Evolutionary conservation across 306 rosid species (phyloP), one percentile per base, ranked within the genome.

Genomic region (Glycine latifolia): DNA sequence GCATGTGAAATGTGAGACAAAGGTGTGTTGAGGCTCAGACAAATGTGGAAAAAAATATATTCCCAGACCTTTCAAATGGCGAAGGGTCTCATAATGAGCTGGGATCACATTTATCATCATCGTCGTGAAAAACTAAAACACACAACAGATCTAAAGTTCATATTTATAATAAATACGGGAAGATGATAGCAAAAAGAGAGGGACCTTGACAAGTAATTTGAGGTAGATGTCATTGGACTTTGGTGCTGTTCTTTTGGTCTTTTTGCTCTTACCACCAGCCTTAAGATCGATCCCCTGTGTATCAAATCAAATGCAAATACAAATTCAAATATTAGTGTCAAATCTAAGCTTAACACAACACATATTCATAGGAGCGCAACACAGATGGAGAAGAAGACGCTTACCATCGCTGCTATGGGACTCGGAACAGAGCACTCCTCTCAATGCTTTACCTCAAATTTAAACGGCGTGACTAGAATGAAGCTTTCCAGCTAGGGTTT

Each of bases 211-310:
- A 9, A 87, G 78, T 26, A 87, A 81, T 49, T 83, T 87, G 61
- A 85, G 98, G 81, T 94, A 92, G 79, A 94, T 91, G 85, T 94
- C 98, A 77, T 91, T 88, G 61, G 98, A 94, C 44, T 91, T 94
- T 0, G 96, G 97, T 33, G 97, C 92, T 1, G 89, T 92, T 46
- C 95, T 83, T 81, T 92, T 92, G 71, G 94, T 79, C 75, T 91
- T 89, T 87, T 94, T 92, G 91, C 88, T 83, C 91, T 94, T 94
- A 77, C 97, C 98, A 4, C 97, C 97, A 7, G 98, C 98, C 4
- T 88, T 90, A 2, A 94, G 90, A 80, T 83, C 84, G 79, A 86
- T 85, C 6, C 86, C 88, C 89, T 84, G 52, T 14, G 26, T 10
- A 71, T 6, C 80, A 75, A 69, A 69, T 12, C 7, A 43, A 43